These are phyloP conservation scores for Nidula microcarpa DNA, from an alignment of 768 basidiomycete genomes.

Conservation along the genomic window DNA sequence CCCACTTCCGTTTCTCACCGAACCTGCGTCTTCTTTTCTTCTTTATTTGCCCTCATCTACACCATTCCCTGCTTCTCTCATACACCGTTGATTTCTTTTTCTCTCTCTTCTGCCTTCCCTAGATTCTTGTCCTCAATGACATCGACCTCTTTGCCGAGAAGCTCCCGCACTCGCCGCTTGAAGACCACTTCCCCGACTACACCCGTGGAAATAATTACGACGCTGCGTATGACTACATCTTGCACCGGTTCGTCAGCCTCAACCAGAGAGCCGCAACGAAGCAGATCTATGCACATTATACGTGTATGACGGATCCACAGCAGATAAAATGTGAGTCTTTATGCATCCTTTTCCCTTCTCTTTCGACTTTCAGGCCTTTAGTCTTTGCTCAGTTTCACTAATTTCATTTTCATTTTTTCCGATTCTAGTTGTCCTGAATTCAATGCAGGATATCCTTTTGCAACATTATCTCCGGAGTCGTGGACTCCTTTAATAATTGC, in stretches of 20 bases:
- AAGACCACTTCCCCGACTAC: constrained; percentile 91
- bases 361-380: too few relatives aligned
- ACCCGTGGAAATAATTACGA: constrained; percentile 85
- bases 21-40: constrained; percentile 2
- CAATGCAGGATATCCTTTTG: constrained; percentile 26
- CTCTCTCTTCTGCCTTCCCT: constrained; percentile 1
- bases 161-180: constrained; percentile 79
- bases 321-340: constrained; percentile 77
- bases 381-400: background rate
- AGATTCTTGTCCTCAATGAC: constrained; percentile 96
- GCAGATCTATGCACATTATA: constrained; percentile 91
- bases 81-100: too few relatives aligned
- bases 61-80: background rate
- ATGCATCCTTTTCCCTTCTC: too few relatives aligned
- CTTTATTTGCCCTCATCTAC: background rate
- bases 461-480: background rate
- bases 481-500: background rate
- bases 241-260: constrained; percentile 80
- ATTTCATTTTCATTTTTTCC: background rate
- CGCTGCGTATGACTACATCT: constrained; percentile 75
- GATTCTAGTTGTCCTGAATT: constrained; percentile 66
- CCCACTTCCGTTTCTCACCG: too few relatives aligned
- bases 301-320: constrained; percentile 90
- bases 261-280: constrained; percentile 88
- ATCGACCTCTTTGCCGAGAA: constrained; percentile 96